phyloP scores from a whole-genome alignment of 2,329 filamentous ascomycete species.

The Pseudocercospora crystallina region DNA sequence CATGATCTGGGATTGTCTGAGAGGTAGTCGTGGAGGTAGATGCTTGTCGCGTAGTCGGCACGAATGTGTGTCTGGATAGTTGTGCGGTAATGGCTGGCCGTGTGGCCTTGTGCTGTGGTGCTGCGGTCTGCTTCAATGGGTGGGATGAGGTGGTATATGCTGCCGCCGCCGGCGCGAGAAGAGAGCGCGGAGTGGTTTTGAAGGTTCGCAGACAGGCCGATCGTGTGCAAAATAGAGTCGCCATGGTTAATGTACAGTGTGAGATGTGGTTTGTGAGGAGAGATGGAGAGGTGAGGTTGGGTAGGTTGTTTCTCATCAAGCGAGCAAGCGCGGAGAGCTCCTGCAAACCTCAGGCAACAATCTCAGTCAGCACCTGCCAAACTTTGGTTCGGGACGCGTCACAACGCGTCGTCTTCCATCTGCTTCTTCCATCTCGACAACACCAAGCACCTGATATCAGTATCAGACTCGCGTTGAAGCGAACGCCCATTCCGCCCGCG shows the following conservation, averaged over 20 bases:
- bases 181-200: neutral
- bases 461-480: too few relatives aligned
- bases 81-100: conserved; percentile 7
- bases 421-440: neutral
- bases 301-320: too few relatives aligned
- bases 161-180: conserved; percentile 5
- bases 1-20: conserved; percentile 14
- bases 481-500: too few relatives aligned
- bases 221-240: conserved; percentile 13
- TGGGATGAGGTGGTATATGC: conserved; percentile 8
- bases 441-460: neutral
- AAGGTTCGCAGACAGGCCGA: conserved; percentile 8
- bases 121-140: conserved; percentile 4
- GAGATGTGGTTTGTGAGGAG: too few relatives aligned
- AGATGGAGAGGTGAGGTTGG: too few relatives aligned
- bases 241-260: conserved; percentile 3
- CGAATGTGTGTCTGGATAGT: neutral
- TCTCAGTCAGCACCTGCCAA: too few relatives aligned
- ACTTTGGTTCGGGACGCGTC: too few relatives aligned
- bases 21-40: conserved; percentile 5
- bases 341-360: too few relatives aligned
- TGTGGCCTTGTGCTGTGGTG: neutral
- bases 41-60: neutral
- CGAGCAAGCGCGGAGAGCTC: too few relatives aligned
- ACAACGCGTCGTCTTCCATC: too few relatives aligned